A percentile compares a stretch with the other conserved stretches of the same genome.
phyloP scores from a whole-genome alignment of 179 eudicot genomes.

The Heliamphora pulchella region DNA sequence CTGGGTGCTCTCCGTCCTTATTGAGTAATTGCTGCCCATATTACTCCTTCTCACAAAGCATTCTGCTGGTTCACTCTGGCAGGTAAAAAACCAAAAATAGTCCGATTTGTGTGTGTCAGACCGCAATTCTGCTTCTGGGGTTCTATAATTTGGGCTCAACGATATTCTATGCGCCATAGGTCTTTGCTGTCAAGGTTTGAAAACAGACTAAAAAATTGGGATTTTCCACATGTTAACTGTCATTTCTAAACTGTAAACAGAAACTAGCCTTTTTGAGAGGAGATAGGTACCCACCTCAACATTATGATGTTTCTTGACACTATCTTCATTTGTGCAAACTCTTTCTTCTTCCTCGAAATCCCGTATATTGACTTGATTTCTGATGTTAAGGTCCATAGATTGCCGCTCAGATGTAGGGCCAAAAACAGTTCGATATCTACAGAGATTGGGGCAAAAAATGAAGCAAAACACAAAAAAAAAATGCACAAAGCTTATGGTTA shows the following conservation, averaged over 20 bases:
- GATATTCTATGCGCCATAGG: conserved; percentile 18
- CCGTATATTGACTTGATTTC: conserved; percentile 19
- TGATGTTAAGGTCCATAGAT: conserved; percentile 20
- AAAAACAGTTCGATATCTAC: conserved; percentile 35
- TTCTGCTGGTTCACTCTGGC: conserved; percentile 26
- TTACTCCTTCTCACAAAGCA: not conserved
- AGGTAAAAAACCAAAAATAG: conserved; percentile 22
- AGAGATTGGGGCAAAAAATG: not conserved
- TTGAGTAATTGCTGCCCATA: conserved; percentile 7
- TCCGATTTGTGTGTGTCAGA: conserved; percentile 25
- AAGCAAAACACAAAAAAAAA: not conserved
- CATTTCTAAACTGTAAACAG: not conserved
- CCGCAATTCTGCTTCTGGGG: conserved; percentile 18
- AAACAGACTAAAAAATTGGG: not conserved
- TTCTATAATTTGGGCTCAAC: conserved; percentile 23
- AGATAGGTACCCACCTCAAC: conserved; percentile 20
- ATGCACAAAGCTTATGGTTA: not conserved
- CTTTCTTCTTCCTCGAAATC: conserved; percentile 23
- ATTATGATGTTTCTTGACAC: conserved; percentile 11
- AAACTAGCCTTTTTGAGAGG: not conserved
- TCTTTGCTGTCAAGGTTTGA: conserved; percentile 23
- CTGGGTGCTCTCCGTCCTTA: conserved; percentile 10
- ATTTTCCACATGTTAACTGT: not conserved
- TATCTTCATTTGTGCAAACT: conserved; percentile 13
- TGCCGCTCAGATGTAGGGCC: conserved; percentile 24